A percentile compares a stretch with the other conserved stretches of the same genome.
Evolutionary conservation across 495 filamentous ascomycete genomes (phyloP).

Genomic region (Neohortaea acidophila): DNA sequence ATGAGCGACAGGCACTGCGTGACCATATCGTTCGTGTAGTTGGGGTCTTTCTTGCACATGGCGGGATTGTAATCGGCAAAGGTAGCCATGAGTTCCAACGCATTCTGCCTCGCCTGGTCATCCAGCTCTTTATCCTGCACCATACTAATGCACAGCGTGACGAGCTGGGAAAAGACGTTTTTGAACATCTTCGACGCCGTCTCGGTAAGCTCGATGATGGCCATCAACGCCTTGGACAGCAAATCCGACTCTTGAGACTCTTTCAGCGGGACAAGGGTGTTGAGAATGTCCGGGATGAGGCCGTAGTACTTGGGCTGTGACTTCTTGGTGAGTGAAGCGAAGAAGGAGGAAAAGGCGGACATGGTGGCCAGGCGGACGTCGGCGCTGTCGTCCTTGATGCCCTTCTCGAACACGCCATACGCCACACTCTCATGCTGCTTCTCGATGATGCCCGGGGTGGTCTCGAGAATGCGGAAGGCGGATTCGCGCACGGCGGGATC

Average conservation of each 20-base stretch:
- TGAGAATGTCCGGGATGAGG: constrained; percentile 76
- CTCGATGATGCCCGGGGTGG: constrained; percentile 91
- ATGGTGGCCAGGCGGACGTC: constrained; percentile 80
- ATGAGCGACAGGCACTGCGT: constrained; percentile 96
- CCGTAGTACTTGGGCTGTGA: constrained; percentile 70
- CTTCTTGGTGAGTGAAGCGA: constrained; percentile 76
- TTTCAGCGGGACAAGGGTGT: constrained; percentile 85
- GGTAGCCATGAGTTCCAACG: constrained; percentile 91
- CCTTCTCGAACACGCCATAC: constrained; percentile 66
- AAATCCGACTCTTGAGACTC: constrained; percentile 76
- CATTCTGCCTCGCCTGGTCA: constrained; percentile 82
- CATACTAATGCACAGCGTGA: constrained; percentile 79
- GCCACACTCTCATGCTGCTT: constrained; percentile 85
- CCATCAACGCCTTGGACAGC: constrained; percentile 71
- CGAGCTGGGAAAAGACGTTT: constrained; percentile 70
- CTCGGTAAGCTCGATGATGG: constrained; percentile 88
- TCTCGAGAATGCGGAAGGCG: constrained; percentile 86
- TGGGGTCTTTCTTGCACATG: constrained; percentile 85
- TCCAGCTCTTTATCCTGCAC: constrained; percentile 89
- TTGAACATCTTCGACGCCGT: constrained; percentile 93
- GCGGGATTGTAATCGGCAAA: constrained; percentile 88
- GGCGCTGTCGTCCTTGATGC: constrained; percentile 78
- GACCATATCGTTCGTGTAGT: constrained; percentile 90
- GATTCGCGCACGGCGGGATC: constrained; percentile 73
- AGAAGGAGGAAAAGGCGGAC: constrained; percentile 93